Conservation (phyloP, 2,329 filamentous ascomycete species). For the Xylaria sp. region DNA sequence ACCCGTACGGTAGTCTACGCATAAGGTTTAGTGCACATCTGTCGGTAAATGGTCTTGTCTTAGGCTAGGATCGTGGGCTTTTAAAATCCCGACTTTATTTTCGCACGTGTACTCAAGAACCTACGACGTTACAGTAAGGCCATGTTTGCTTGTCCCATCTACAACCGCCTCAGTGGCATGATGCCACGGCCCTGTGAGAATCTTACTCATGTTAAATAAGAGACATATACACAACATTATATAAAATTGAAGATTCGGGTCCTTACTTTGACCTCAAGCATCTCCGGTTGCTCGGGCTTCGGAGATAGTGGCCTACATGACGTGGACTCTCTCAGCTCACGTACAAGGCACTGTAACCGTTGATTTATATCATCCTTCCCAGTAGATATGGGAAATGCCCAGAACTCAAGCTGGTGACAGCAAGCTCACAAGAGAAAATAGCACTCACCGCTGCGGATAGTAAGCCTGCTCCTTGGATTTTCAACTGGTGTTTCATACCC, state of each 20-base stretch:
- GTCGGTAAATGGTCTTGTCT: conserved; percentile 8
- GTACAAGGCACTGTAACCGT: neutral
- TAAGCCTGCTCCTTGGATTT: neutral
- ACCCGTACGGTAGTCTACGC: neutral
- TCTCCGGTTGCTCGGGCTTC: neutral
- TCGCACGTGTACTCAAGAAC: neutral
- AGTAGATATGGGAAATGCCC: neutral
- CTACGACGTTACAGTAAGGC: no score
- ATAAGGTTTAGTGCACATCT: neutral
- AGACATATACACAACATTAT: no score
- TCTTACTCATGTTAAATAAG: neutral
- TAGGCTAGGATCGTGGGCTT: neutral
- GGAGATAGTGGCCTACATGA: neutral
- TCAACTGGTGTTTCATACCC: conserved; percentile 8
- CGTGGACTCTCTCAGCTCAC: neutral
- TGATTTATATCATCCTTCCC: neutral
- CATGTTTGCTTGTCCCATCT: neutral
- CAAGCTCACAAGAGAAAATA: conserved; percentile 1
- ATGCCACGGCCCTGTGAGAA: neutral
- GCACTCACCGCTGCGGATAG: neutral
- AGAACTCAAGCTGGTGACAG: neutral
- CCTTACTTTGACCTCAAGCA: no score
- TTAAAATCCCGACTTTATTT: neutral
- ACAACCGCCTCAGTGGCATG: neutral
- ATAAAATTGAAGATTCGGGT: no score